Base-by-base conservation (phyloP, 108 stramenopile species). In the Fragilaria crotonensis region DNA sequence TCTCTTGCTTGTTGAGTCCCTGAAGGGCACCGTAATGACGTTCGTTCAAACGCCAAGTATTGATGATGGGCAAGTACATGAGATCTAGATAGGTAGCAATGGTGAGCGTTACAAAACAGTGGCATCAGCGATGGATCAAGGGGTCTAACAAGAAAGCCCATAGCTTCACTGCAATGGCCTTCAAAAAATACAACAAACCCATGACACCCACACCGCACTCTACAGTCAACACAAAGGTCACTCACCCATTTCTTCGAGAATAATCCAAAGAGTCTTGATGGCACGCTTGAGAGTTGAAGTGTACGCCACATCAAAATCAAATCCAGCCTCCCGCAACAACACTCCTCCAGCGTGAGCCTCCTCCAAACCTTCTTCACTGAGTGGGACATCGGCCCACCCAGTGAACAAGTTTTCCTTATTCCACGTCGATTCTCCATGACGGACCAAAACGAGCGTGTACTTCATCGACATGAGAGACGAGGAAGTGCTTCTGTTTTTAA, bases 351-450 rank as follows among this genome's bases (percentile, higher is more conserved):
- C 82, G 19, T 47, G 28, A 1, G 96, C 98, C 72, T 99, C 97
- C 30, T 67, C 48, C 21, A 76, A 33, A 30, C 98, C 98, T 59
- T 86, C 85, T 57, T 72, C 76, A 28, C 81, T 89, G 55, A 99
- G 72, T 1, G 95, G 88, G 25, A 85, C 85, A 63, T 99, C 97
- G 27, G 77, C 73, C 96, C 97, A 99, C 21, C 98, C 95, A 14
- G 96, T 96, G 59, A 93, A 95, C 62, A 29, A 70, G 71, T 92
- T 90, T 48, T 81, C 71, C 45, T 78, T 70, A 62, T 99, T 99
- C 96, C 96, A 99, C 30, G 89, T 93, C 9, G 94, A 96, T 81
- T 99, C 95, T 46, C 98, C 97, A 74, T 99, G 98, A 55, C 98
- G 75, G 18, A 93, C 75, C 25, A 93, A 77, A 20, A 88, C 80